Conservation (phyloP, 129 eudicot genomes). For the Kitagawia praeruptora region DNA sequence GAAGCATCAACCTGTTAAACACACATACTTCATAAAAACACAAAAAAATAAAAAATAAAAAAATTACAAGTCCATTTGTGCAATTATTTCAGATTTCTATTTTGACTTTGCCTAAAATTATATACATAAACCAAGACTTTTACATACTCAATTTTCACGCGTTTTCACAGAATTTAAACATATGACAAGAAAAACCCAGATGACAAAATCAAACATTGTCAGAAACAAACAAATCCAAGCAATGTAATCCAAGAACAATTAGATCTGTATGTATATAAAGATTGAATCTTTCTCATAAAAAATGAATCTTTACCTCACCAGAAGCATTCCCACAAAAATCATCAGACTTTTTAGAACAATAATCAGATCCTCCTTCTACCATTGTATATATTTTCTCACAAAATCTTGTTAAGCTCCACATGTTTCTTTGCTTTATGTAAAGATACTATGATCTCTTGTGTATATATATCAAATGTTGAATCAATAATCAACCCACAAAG, state of each 20-base stretch:
- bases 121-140: not conserved
- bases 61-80: not conserved
- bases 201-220: not conserved
- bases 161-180: not conserved
- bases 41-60: too few species aligned
- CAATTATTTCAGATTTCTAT: not conserved
- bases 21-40: not conserved
- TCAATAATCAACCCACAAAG: not conserved
- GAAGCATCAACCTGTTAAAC: not conserved
- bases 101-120: not conserved
- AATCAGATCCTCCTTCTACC: conserved; percentile 92
- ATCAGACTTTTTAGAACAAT: conserved; percentile 75
- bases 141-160: not conserved
- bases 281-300: not conserved
- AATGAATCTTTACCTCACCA: conserved; percentile 36
- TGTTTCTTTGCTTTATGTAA: not conserved
- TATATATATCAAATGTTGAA: not conserved
- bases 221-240: not conserved
- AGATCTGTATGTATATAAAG: not conserved
- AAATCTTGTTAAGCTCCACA: conserved; percentile 44
- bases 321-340: conserved; percentile 62
- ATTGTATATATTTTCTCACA: conserved; percentile 46
- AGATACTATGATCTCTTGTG: not conserved
- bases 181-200: not conserved
- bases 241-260: not conserved